phyloP scores from a whole-genome alignment of 768 basidiomycete genomes.

The Boletus subcaerulescens region DNA sequence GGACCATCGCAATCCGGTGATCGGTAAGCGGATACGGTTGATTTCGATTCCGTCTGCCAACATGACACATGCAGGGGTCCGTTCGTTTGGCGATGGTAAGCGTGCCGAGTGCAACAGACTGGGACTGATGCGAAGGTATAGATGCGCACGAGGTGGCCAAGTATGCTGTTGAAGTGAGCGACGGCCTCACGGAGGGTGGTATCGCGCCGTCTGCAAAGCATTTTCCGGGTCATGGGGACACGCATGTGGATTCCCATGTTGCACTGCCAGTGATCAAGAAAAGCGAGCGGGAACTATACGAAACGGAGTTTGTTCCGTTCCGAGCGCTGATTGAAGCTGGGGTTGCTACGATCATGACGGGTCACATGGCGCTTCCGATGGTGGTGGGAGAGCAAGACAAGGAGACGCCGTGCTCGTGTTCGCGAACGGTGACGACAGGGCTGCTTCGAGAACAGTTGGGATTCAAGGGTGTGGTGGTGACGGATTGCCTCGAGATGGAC shows the following conservation, averaged over 20 bases:
- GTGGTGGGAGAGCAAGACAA: constrained; percentile 41
- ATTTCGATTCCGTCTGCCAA: not conserved
- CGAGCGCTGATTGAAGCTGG: constrained; percentile 37
- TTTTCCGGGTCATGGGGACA: constrained; percentile 75
- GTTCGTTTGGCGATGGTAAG: constrained; percentile 68
- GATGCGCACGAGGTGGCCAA: constrained; percentile 52
- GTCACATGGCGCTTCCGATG: constrained; percentile 66
- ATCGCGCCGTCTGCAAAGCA: constrained; percentile 67
- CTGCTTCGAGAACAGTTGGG: constrained; percentile 50
- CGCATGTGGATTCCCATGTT: constrained; percentile 67
- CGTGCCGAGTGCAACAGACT: not conserved
- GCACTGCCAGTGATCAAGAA: constrained; percentile 62
- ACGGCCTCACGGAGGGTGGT: constrained; percentile 45
- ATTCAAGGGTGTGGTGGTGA: constrained; percentile 61
- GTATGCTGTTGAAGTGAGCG: constrained; percentile 46
- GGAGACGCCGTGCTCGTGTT: constrained; percentile 59
- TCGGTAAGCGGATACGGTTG: constrained; percentile 41
- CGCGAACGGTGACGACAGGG: constrained; percentile 47
- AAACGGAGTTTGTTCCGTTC: constrained; percentile 62
- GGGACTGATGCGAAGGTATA: constrained; percentile 17
- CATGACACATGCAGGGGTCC: constrained; percentile 44
- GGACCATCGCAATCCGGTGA: constrained; percentile 68
- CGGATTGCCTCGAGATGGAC: constrained; percentile 78
- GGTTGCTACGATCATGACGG: constrained; percentile 65
- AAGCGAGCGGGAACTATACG: constrained; percentile 37